These are phyloP conservation scores for Limtongia smithiae DNA, from an alignment of 805 yeast genomes.

Conservation along the genomic window DNA sequence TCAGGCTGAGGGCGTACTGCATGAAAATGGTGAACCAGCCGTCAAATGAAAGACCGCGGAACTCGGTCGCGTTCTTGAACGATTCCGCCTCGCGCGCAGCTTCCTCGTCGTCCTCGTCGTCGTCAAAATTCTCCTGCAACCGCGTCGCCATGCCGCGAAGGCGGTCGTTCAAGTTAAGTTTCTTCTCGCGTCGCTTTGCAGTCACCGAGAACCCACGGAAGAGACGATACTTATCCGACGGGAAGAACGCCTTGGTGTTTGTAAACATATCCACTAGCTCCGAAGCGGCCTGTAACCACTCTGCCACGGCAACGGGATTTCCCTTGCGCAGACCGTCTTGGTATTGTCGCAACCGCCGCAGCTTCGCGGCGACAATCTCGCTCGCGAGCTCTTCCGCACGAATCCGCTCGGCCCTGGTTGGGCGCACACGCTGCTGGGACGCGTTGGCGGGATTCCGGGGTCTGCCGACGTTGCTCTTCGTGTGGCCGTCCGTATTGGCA, in stretches of 20 bases:
- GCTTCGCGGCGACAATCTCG: constrained; percentile 17
- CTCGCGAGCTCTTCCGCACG: constrained; percentile 25
- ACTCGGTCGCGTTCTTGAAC: constrained; percentile 39
- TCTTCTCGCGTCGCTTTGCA: constrained; percentile 49
- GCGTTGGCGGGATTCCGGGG: constrained; percentile 4
- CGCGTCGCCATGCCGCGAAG: constrained; percentile 57
- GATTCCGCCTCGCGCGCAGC: constrained; percentile 44
- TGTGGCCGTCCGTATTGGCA: constrained; percentile 15
- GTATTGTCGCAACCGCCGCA: constrained; percentile 16
- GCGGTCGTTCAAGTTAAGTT: constrained; percentile 67
- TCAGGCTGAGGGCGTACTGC: constrained; percentile 67
- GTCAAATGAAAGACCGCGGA: constrained; percentile 71
- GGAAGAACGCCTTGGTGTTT: constrained; percentile 72
- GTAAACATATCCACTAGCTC: constrained; percentile 81
- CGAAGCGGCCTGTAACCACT: constrained; percentile 82
- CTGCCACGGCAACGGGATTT: constrained; percentile 58
- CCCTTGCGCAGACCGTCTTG: constrained; percentile 18
- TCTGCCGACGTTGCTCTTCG: not conserved
- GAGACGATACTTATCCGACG: constrained; percentile 64
- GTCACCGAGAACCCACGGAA: constrained; percentile 63
- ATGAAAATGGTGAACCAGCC: constrained; percentile 84
- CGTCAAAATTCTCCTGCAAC: constrained; percentile 45
- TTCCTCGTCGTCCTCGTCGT: constrained; percentile 45
- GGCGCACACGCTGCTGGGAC: not conserved
- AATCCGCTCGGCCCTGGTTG: constrained; percentile 16